A percentile compares a stretch with the other conserved stretches of the same genome.
phyloP scores from a whole-genome alignment of 495 filamentous ascomycete species.

The Lepraria neglecta region DNA sequence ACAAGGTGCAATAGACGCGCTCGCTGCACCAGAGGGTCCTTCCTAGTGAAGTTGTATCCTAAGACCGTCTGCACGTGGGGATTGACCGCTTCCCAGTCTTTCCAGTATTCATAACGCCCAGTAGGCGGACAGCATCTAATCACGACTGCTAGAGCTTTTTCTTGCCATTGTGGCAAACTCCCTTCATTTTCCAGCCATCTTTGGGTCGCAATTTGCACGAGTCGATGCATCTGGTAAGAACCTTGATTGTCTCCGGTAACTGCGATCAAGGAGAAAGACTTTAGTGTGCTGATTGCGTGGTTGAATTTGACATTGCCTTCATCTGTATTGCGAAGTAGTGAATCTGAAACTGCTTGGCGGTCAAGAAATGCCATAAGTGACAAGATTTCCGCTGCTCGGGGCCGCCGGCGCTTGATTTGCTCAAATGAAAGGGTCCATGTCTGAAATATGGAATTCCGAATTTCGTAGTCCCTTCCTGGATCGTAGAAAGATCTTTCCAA shows the following conservation, averaged over 20 bases:
- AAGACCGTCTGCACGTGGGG: neutral
- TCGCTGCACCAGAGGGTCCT: neutral
- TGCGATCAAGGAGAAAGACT: conserved; percentile 39
- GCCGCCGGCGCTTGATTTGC: conserved; percentile 34
- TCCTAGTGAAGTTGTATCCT: neutral
- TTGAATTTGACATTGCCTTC: conserved; percentile 29
- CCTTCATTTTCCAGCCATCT: conserved; percentile 36
- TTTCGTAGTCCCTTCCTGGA: conserved; percentile 28
- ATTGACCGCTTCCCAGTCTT: neutral
- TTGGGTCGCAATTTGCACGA: conserved; percentile 40
- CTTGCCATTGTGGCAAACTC: neutral
- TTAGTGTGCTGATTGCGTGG: conserved; percentile 37
- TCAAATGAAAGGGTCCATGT: conserved; percentile 44
- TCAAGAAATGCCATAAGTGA: conserved; percentile 41
- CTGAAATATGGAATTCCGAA: conserved; percentile 32
- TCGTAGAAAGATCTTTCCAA: conserved; percentile 15
- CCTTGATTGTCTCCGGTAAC: conserved; percentile 20
- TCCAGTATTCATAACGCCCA: neutral
- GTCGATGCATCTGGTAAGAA: conserved; percentile 37
- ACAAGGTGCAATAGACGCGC: neutral
- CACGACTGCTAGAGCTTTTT: neutral
- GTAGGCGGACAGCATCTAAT: neutral
- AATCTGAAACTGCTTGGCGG: conserved; percentile 37
- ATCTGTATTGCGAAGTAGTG: conserved; percentile 30
- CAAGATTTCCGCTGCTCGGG: conserved; percentile 40